Evolutionary conservation across 306 rosid species (phyloP), one percentile per base, ranked within the genome.

Genomic region (Citrullus mucosospermus): DNA sequence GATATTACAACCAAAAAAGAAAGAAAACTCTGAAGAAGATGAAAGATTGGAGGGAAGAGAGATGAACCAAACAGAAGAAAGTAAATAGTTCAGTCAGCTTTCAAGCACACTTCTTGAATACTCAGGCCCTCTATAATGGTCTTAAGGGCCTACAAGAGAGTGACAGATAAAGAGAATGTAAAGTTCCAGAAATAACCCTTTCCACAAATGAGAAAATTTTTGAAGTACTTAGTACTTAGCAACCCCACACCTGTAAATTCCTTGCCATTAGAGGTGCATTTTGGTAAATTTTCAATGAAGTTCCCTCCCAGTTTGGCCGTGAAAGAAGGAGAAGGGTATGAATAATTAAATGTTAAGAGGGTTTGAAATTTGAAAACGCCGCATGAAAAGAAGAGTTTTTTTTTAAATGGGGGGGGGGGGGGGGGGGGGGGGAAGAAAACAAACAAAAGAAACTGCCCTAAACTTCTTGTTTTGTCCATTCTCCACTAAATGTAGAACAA

Each of bases 261-360:
- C 25, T 44, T 3, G 59, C 43, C n/a, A 13, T 15, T 32, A 72
- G 60, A 50, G 22, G 77, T 28, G 60, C 78, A 32, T 74, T 74
- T 17, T 32, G 30, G 78, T 74, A 74, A 74, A 6, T 53, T 77
- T 36, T 25, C 18, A 77, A 8, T 22, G 39, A 55, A 57, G 48
- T 44, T 32, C 79, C 57, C 85, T 92, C 77, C 87, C 83, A 78
- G 80, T 90, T 83, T 79, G 79, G 96, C 96, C 96, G 90, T 81
- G 89, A 94, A 83, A 82, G 67, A 68, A 77, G 94, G 95, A 46
- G 78, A 80, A 17, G 17, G 44, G 36, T 75, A 67, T 54, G 46
- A 15, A 25, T 78, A 76, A 85, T 59, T 67, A 48, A 77, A 60
- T 75, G 79, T 16, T 14, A 9, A 16, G 78, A 68, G 81, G 77